Evolutionary conservation across 140 eudicot species (phyloP), one percentile per base, ranked within the genome.

Genomic region (Ambrosia hybrid): DNA sequence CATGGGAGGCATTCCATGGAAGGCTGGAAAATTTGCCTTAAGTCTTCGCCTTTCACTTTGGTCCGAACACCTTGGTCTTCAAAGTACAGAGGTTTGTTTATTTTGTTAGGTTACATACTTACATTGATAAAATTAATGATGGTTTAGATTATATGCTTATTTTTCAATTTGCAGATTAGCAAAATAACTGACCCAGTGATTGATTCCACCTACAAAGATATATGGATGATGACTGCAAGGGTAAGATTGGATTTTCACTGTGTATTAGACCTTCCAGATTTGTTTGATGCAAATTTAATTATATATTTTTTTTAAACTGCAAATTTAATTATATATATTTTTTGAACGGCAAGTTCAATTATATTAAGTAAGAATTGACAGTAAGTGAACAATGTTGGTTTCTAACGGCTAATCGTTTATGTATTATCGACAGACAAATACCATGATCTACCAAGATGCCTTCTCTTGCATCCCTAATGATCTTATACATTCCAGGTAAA

Each of bases 161-260:
- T 36, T 65, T 46, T 36, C 53, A 9, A 39, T 71, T 79, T 66
- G 62, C 80, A 94, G 99, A 78, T 84, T 68, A 59, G 73, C 77
- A 86, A 86, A 76, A 90, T 94, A 67, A 75, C 76, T 12, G 99
- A 94, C 73, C 99, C 99, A 3, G 96, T 94, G 74, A 72, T 78
- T 76, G 97, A 94, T 80, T 78, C 99, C 69, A 90, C 99, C 60
- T 94, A 94, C 85, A 94, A 94, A 81, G 99, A 90, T 79, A 90
- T 88, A 84, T 94, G 99, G 99, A 94, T 94, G 99, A 91, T 96
- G 56, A 86, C 96, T 68, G 99, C 99, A 48, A 94, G 81, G 97
- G 98, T 90, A 64, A 80, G 57, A 76, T 21, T 36, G 0, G 51
- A 73, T 36, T 9, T 41, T 41, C 46, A 41, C 46, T 41, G 46